phyloP scores from a whole-genome alignment of 164 flowering plant species.

The Santalum album region DNA sequence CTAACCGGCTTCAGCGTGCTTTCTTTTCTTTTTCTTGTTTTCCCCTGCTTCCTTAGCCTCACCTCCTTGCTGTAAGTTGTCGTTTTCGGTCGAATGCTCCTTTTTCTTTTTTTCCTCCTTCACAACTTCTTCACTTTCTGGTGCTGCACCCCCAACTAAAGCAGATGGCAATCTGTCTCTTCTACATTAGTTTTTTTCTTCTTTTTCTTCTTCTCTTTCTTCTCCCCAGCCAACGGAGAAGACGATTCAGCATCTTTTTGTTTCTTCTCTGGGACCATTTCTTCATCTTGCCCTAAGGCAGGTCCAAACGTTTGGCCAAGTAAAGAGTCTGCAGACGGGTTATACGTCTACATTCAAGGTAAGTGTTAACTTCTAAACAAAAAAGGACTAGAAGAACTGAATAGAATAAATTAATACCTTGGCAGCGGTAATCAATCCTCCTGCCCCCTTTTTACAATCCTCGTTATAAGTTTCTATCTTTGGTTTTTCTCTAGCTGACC shows the following conservation, averaged over 20 bases:
- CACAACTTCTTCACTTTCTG: slow-evolving; percentile 16
- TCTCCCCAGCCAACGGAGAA: no score
- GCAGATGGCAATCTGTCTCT: slow-evolving; percentile 10
- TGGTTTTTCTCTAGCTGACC: slow-evolving; percentile 88
- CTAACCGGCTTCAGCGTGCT: slow-evolving; percentile 28
- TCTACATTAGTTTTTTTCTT: neutral
- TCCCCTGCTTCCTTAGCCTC: slow-evolving; percentile 15
- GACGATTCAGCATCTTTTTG: slow-evolving; percentile 5
- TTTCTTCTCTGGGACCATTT: slow-evolving; percentile 7
- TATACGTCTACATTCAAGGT: slow-evolving; percentile 44
- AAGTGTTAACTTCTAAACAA: neutral
- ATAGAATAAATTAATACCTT: slow-evolving; percentile 36
- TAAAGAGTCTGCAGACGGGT: slow-evolving; percentile 62
- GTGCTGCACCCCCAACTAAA: slow-evolving; percentile 8
- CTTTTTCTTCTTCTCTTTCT: neutral
- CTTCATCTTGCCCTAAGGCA: slow-evolving; percentile 5
- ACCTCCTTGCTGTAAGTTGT: neutral
- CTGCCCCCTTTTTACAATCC: slow-evolving; percentile 74
- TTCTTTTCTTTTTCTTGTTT: slow-evolving; percentile 41
- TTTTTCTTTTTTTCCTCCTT: slow-evolving; percentile 33
- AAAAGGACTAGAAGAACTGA: neutral
- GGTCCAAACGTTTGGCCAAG: slow-evolving; percentile 23
- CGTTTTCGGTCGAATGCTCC: slow-evolving; percentile 10
- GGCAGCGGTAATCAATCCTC: slow-evolving; percentile 68
- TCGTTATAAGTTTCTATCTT: slow-evolving; percentile 79